Percentiles rank a stretch among this genome's conserved stretches.
phyloP scores from a whole-genome alignment of 2,329 filamentous ascomycete species.

The Hymenoscyphus infarciens region DNA sequence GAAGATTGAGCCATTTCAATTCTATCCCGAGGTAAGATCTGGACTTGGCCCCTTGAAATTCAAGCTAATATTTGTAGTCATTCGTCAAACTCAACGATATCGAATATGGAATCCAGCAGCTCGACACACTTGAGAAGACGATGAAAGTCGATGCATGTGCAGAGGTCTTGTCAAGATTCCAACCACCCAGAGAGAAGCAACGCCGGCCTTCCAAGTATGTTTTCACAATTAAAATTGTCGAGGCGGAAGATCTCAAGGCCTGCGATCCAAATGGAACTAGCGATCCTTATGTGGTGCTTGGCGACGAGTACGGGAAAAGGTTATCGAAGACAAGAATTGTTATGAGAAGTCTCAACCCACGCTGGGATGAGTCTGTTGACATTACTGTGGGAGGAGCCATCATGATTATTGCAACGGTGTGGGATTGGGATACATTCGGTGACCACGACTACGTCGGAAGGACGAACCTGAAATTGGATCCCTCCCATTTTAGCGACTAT shows the following conservation, averaged over 20 bases:
- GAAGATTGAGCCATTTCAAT: constrained; percentile 94
- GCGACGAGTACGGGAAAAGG: constrained; percentile 96
- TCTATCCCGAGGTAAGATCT: constrained; percentile 79
- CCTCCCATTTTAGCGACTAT: constrained; percentile 95
- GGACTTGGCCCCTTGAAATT: constrained; percentile 15
- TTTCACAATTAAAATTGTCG: constrained; percentile 98
- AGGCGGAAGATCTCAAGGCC: constrained; percentile 96
- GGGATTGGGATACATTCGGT: constrained; percentile 96
- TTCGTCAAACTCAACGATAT: constrained; percentile 98
- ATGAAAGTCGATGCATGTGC: constrained; percentile 93
- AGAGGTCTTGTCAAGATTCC: constrained; percentile 71
- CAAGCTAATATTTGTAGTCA: constrained; percentile 55
- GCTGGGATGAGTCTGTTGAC: constrained; percentile 96
- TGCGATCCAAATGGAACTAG: constrained; percentile 92
- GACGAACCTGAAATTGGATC: constrained; percentile 97
- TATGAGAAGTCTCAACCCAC: constrained; percentile 83
- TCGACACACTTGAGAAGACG: constrained; percentile 83
- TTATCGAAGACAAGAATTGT: constrained; percentile 92
- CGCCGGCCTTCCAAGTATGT: constrained; percentile 83
- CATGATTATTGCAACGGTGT: constrained; percentile 94
- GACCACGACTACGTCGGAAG: constrained; percentile 97
- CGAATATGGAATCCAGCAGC: constrained; percentile 86
- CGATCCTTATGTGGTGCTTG: constrained; percentile 94
- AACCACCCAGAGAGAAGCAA: constrained; percentile 60
- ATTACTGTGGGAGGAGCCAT: constrained; percentile 89